Conservation (phyloP, 257 asterid species). For the Fraxinus americana region DNA sequence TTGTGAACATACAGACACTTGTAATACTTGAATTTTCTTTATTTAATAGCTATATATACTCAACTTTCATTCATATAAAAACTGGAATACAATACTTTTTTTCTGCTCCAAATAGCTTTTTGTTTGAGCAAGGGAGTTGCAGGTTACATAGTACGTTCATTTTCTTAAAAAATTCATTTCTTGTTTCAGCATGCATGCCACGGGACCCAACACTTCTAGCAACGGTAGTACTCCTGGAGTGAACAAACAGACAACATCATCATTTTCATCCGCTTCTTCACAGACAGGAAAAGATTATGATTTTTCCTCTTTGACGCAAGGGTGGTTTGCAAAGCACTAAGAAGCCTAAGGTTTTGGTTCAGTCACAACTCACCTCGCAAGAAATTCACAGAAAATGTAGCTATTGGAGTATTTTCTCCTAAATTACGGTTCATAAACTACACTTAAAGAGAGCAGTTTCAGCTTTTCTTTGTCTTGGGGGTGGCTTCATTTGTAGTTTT, state of each 20-base stretch:
- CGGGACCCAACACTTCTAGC: slow-evolving; percentile 50
- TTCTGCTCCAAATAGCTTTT: not conserved
- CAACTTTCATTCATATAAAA: not conserved
- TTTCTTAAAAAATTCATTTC: not conserved
- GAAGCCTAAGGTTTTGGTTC: slow-evolving; percentile 23
- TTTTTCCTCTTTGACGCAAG: slow-evolving; percentile 92
- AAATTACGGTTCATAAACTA: slow-evolving; percentile 55
- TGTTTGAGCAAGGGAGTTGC: not conserved
- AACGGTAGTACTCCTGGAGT: slow-evolving; percentile 54
- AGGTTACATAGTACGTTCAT: not conserved
- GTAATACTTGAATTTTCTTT: not conserved
- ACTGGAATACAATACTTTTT: not conserved
- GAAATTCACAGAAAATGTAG: slow-evolving; percentile 29
- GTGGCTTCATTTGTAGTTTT: slow-evolving; percentile 41
- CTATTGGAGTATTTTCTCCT: slow-evolving; percentile 36
- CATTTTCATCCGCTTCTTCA: slow-evolving; percentile 52
- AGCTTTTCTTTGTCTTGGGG: slow-evolving; percentile 30
- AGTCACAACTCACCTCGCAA: slow-evolving; percentile 30
- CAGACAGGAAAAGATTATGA: slow-evolving; percentile 76
- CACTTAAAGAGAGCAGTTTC: slow-evolving; percentile 37
- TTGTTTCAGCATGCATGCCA: slow-evolving; percentile 56
- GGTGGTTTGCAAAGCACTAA: slow-evolving; percentile 72
- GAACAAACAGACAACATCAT: slow-evolving; percentile 40
- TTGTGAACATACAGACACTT: not conserved
- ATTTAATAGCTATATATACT: not conserved